Evolutionary conservation across 192 early-diverging fungal genomes (phyloP).

Genomic region (Phlyctochytrium bullatum): DNA sequence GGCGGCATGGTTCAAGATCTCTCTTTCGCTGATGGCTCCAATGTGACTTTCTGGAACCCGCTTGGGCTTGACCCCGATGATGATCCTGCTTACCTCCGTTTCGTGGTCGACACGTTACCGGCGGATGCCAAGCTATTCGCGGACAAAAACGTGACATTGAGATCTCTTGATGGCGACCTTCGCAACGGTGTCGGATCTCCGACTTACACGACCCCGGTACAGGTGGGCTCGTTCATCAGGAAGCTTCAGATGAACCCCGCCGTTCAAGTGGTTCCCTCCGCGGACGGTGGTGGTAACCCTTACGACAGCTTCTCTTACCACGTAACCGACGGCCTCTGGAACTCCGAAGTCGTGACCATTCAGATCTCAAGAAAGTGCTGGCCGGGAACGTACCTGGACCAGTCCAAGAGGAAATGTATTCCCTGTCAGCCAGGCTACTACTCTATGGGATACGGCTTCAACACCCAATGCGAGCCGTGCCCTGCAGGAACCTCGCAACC

Average conservation of each 20-base stretch:
- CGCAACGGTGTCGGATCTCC: not conserved
- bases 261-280: not conserved
- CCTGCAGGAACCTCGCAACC: not conserved
- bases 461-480: not conserved
- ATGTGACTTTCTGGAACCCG: not conserved
- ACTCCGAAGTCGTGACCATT: conserved; percentile 5
- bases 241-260: not conserved
- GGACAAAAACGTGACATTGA: not conserved
- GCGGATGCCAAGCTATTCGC: not conserved
- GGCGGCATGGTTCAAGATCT: not conserved
- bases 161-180: not conserved
- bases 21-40: not conserved
- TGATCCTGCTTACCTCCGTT: conserved; percentile 5
- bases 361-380: not conserved
- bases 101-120: conserved; percentile 8
- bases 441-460: not conserved
- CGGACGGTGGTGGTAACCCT: conserved; percentile 8
- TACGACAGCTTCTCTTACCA: conserved; percentile 14
- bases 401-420: not conserved
- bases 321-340: conserved; percentile 3
- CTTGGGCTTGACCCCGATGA: conserved; percentile 10
- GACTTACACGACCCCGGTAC: not conserved
- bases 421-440: not conserved
- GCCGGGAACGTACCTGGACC: conserved; percentile 10
- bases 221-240: not conserved